Percentiles rank a stretch among this genome's conserved stretches.
These are phyloP conservation scores for Scedosporium apiospermum DNA, from an alignment of 2,329 filamentous ascomycete genomes.

Conservation along the genomic window DNA sequence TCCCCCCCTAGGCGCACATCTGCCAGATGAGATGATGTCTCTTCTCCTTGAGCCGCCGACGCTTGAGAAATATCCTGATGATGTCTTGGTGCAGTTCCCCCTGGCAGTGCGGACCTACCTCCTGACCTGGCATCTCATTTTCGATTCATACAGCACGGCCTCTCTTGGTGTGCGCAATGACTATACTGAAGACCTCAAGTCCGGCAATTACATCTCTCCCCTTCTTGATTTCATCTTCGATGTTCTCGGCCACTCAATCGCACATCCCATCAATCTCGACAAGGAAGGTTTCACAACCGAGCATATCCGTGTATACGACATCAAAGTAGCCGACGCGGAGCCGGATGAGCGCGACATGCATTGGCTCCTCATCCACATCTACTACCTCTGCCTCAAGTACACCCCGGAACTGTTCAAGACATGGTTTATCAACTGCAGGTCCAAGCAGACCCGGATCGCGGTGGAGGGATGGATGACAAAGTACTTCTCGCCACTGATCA, in stretches of 20 bases:
- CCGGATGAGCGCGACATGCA: constrained; percentile 64
- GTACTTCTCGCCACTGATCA: constrained; percentile 65
- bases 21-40: constrained; percentile 79
- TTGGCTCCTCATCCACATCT: constrained; percentile 77
- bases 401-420: constrained; percentile 68
- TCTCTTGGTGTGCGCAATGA: constrained; percentile 75
- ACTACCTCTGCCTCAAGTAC: constrained; percentile 71
- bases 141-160: constrained; percentile 71
- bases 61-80: constrained; percentile 55
- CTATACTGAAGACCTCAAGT: constrained; percentile 71
- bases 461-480: constrained; percentile 81
- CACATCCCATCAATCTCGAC: constrained; percentile 64
- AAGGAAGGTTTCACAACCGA: constrained; percentile 50
- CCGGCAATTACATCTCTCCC: constrained; percentile 56
- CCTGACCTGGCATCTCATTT: constrained; percentile 81
- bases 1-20: constrained; percentile 41
- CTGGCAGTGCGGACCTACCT: constrained; percentile 67
- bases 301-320: constrained; percentile 45
- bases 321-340: constrained; percentile 45
- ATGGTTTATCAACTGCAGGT: constrained; percentile 78
- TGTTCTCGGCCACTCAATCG: constrained; percentile 69
- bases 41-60: constrained; percentile 72
- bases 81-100: constrained; percentile 60
- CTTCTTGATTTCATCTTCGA: constrained; percentile 76
- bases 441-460: constrained; percentile 67